Evolutionary conservation across 768 basidiomycete genomes (phyloP), one percentile per base, ranked within the genome.

Genomic region (Lactarius psammicola): DNA sequence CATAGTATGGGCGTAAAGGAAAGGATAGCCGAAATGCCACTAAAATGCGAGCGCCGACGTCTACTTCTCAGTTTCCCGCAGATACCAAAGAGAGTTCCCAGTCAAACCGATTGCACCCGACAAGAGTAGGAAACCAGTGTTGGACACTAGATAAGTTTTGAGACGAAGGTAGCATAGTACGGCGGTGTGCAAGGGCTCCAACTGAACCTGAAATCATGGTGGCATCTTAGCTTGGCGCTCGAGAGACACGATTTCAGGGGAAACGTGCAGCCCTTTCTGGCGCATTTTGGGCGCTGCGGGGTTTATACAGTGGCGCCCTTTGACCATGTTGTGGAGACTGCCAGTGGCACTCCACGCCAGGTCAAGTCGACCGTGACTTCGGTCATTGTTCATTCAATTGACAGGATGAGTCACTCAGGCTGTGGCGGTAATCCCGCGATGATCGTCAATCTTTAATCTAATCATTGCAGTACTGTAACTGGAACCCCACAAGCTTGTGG

Each of bases 341-440:
- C n/a, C n/a, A n/a, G n/a, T n/a, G n/a, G n/a, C n/a, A n/a, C n/a
- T n/a, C 46, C 23, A n/a, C 9, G 1, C 44, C 4, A 9, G 20
- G 10, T 44, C n/a, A n/a, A n/a, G 20, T 44, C 23, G 44, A 4
- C 3, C 44, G 46, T 49, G 15, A 15, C 23, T 49, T 49, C 11
- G 23, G 15, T 11, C 11, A 6, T 26, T 49, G 46, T 49, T 49
- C 46, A 23, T 6, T 11, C 46, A 23, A 49, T n/a, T n/a, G n/a
- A n/a, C n/a, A n/a, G n/a, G 46, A 49, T 23, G 46, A 49, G 46
- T 49, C 46, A 49, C 46, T n/a, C n/a, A n/a, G n/a, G n/a, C n/a
- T 4, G 23, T 49, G 23, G 11, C 46, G n/a, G n/a, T n/a, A n/a
- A 46, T 46, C 10, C 9, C 44, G 23, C 4, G 38, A 40, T 17